phyloP scores from a whole-genome alignment of 148 eudicot genomes.

The Silene uniflora region DNA sequence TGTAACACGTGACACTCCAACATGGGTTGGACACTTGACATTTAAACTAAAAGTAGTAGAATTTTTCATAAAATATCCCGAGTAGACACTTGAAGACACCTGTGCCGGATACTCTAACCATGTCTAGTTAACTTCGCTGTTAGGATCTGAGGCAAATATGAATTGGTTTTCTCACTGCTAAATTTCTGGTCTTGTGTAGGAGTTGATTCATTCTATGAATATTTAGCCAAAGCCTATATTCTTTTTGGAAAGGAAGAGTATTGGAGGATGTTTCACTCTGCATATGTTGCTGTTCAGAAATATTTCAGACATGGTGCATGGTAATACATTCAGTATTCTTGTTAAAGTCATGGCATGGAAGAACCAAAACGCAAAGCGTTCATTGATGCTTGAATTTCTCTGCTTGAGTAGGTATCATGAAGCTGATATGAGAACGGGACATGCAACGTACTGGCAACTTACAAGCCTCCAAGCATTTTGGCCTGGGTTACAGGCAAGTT shows the following conservation, averaged over 20 bases:
- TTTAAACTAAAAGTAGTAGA: no score
- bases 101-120: no score
- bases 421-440: conserved; percentile 98
- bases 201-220: conserved; percentile 95
- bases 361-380: not conserved
- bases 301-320: conserved; percentile 94
- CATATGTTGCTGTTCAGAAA: conserved; percentile 88
- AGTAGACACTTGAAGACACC: no score
- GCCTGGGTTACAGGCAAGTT: conserved; percentile 89
- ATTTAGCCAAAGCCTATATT: conserved; percentile 82
- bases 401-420: conserved; percentile 79
- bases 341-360: not conserved
- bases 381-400: conserved; percentile 9
- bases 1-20: not conserved
- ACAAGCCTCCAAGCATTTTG: conserved; percentile 99
- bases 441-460: conserved; percentile 91
- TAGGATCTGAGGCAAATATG: conserved; percentile 4
- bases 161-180: conserved; percentile 12
- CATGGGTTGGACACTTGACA: no score
- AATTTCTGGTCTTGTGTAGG: conserved; percentile 39
- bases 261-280: conserved; percentile 98
- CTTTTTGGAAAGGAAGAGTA: conserved; percentile 88
- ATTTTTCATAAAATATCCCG: no score
- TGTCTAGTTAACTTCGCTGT: not conserved
- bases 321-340: conserved; percentile 33